phyloP scores from a whole-genome alignment of 352 stramenopile species.

The Poterioochromonas sp. region DNA sequence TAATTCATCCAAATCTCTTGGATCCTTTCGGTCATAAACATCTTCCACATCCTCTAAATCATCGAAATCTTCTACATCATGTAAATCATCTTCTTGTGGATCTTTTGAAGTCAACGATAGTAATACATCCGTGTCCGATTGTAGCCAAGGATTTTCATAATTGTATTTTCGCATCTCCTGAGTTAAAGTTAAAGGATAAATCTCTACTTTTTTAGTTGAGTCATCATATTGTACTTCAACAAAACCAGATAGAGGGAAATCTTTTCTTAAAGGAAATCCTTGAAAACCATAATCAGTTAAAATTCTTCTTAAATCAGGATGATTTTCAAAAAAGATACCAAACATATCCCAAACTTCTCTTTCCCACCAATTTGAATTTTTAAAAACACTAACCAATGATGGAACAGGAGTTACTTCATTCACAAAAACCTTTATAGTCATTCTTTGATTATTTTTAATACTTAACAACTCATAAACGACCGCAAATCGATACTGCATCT shows the following conservation, averaged over 20 bases:
- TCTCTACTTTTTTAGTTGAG: constrained; percentile 49
- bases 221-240: constrained; percentile 56
- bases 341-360: constrained; percentile 58
- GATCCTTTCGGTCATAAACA: constrained; percentile 30
- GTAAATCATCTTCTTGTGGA: constrained; percentile 31
- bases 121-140: constrained; percentile 30
- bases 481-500: constrained; percentile 52
- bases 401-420: constrained; percentile 47
- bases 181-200: constrained; percentile 47
- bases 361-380: constrained; percentile 53
- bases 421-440: constrained; percentile 54
- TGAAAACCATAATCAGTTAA: constrained; percentile 62
- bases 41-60: constrained; percentile 30
- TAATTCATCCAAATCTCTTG: constrained; percentile 31
- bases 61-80: constrained; percentile 31
- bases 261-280: constrained; percentile 55
- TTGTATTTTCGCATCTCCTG: constrained; percentile 42
- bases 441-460: constrained; percentile 52
- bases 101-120: constrained; percentile 31
- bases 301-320: constrained; percentile 58
- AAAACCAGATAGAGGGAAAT: constrained; percentile 59
- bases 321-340: constrained; percentile 58
- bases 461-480: constrained; percentile 57
- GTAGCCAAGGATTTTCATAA: constrained; percentile 28
- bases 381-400: constrained; percentile 49